A percentile compares a stretch with the other conserved stretches of the same genome.
Conservation (phyloP, 495 filamentous ascomycete species). For the Hypomontagnella submonticulosa region DNA sequence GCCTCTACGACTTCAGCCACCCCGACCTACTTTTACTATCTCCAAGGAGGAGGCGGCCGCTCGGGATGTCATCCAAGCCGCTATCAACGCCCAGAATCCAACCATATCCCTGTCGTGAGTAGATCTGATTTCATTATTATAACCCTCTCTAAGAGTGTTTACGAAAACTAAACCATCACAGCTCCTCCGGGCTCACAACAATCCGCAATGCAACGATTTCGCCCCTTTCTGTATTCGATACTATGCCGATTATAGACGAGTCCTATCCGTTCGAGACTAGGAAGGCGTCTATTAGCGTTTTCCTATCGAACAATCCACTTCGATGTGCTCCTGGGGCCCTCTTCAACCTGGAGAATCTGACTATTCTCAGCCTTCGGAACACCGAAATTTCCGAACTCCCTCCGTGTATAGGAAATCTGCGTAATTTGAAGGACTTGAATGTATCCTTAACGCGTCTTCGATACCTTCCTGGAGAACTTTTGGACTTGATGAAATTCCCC, state of each 20-base stretch:
- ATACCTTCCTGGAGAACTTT: conserved; percentile 76
- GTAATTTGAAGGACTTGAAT: conserved; percentile 73
- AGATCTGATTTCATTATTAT: background rate
- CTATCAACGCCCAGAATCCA: conserved; percentile 70
- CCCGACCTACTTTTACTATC: conserved; percentile 24
- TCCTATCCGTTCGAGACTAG: conserved; percentile 53
- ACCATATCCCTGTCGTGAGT: conserved; percentile 74
- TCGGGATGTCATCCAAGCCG: conserved; percentile 58
- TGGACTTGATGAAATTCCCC: conserved; percentile 63
- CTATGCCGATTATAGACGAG: conserved; percentile 54
- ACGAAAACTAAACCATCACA: conserved; percentile 37
- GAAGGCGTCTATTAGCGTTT: conserved; percentile 69
- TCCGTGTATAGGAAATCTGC: conserved; percentile 69
- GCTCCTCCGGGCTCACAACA: conserved; percentile 48
- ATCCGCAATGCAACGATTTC: conserved; percentile 62
- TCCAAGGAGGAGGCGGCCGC: conserved; percentile 49
- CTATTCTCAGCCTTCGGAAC: conserved; percentile 75
- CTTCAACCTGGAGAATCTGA: conserved; percentile 67
- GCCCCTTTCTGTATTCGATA: conserved; percentile 69
- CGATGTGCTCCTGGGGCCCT: conserved; percentile 60
- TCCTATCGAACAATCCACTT: conserved; percentile 71
- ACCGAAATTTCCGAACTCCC: conserved; percentile 76
- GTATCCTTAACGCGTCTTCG: conserved; percentile 75
- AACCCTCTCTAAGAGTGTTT: background rate
- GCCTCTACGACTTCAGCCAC: conserved; percentile 36